phyloP scores from a whole-genome alignment of 2,329 filamentous ascomycete genomes.

The Diplodia mutila region DNA sequence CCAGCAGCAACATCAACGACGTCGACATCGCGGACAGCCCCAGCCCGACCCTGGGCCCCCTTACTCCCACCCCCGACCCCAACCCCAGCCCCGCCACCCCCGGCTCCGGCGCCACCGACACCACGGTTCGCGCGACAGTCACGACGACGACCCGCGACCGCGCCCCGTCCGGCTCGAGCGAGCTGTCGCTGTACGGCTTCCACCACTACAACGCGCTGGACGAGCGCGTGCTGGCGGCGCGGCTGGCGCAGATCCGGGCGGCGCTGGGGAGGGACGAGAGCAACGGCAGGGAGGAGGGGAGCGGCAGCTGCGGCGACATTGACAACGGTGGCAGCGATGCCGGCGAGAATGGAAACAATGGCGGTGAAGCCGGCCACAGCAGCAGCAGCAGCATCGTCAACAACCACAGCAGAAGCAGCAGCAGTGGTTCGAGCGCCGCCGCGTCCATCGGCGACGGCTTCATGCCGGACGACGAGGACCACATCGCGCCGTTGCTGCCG shows the following conservation, averaged over 20 bases:
- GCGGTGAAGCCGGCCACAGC: no score
- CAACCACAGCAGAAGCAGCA: no score
- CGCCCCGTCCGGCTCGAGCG: neutral
- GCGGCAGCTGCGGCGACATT: neutral
- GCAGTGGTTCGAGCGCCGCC: no score
- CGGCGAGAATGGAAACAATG: no score
- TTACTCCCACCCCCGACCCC: neutral
- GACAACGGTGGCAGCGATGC: no score
- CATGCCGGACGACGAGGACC: neutral
- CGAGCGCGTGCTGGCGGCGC: neutral
- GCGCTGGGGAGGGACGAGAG: neutral
- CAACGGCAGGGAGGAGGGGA: no score
- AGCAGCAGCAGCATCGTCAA: no score
- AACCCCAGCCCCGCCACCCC: neutral
- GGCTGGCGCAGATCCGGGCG: neutral
- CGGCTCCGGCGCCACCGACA: neutral
- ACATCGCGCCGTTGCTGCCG: neutral
- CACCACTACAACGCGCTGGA: neutral
- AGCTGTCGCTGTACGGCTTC: neutral
- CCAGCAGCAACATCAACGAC: neutral
- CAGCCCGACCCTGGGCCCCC: neutral
- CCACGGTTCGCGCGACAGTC: no score
- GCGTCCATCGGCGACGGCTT: neutral
- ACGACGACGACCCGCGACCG: neutral
- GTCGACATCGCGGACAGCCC: neutral